These are phyloP conservation scores for Pyracantha coccinea DNA, from an alignment of 331 rosid species.

Conservation along the genomic window DNA sequence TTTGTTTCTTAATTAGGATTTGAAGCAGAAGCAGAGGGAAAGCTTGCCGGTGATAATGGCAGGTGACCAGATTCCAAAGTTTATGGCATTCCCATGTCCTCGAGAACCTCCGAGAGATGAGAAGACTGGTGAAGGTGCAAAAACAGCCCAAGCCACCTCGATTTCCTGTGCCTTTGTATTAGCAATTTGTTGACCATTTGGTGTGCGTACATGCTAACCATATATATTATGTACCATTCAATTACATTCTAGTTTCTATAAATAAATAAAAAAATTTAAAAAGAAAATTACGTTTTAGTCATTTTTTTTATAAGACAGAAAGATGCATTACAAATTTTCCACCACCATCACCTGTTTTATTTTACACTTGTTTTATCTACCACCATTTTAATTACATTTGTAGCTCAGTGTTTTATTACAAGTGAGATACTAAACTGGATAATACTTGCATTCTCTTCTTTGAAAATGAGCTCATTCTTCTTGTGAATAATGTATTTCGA, in stretches of 20 bases:
- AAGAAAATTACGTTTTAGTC: too few relatives aligned
- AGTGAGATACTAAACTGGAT: too few relatives aligned
- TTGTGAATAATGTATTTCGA: too few relatives aligned
- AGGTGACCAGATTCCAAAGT: slow-evolving; percentile 69
- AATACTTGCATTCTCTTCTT: too few relatives aligned
- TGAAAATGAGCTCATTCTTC: too few relatives aligned
- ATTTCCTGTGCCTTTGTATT: slow-evolving; percentile 39
- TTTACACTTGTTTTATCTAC: too few relatives aligned
- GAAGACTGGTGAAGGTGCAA: slow-evolving; percentile 23
- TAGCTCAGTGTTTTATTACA: background rate
- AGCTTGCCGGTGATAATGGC: slow-evolving; percentile 92
- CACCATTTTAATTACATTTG: background rate
- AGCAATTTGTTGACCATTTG: background rate
- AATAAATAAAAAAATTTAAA: too few relatives aligned
- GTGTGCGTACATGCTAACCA: background rate
- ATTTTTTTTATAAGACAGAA: too few relatives aligned
- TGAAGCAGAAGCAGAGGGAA: slow-evolving; percentile 24
- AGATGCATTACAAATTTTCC: too few relatives aligned
- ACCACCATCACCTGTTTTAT: too few relatives aligned
- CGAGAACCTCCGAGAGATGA: slow-evolving; percentile 47
- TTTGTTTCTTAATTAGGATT: slow-evolving; percentile 22
- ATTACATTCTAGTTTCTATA: background rate
- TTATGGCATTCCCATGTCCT: slow-evolving; percentile 90
- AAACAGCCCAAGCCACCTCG: slow-evolving; percentile 53
- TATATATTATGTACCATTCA: slow-evolving; percentile 1